Conservation (phyloP, 2,329 filamentous ascomycete genomes). For the Calonectria pauciramosa region DNA sequence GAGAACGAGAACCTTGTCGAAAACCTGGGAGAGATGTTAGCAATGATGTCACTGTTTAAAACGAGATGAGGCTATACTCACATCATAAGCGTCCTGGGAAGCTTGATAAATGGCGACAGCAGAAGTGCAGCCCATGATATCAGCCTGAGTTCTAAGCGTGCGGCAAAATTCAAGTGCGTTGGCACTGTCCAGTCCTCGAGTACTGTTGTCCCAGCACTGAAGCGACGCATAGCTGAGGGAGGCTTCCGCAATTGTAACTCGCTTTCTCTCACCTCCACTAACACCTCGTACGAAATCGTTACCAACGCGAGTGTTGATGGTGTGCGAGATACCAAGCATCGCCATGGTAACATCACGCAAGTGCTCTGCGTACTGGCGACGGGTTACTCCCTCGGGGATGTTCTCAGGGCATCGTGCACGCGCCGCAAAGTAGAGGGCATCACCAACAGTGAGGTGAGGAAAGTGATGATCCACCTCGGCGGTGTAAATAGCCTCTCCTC, state of each 20-base stretch:
- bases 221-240: slow-evolving; percentile 55
- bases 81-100: slow-evolving; percentile 51
- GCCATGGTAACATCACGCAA: slow-evolving; percentile 78
- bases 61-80: slow-evolving; percentile 10
- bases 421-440: slow-evolving; percentile 82
- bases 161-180: slow-evolving; percentile 76
- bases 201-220: slow-evolving; percentile 80
- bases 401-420: slow-evolving; percentile 73
- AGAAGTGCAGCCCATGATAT: slow-evolving; percentile 69
- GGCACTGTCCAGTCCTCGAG: slow-evolving; percentile 72
- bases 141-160: slow-evolving; percentile 70
- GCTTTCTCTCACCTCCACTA: slow-evolving; percentile 64
- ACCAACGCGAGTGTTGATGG: slow-evolving; percentile 75
- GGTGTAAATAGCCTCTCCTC: slow-evolving; percentile 86
- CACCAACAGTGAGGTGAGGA: slow-evolving; percentile 78
- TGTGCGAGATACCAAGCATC: slow-evolving; percentile 78
- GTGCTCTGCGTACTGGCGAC: slow-evolving; percentile 67
- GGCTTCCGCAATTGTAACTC: slow-evolving; percentile 54
- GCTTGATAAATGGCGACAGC: slow-evolving; percentile 76
- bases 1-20: slow-evolving; percentile 77
- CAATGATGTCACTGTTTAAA: slow-evolving; percentile 36
- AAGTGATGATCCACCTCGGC: slow-evolving; percentile 86
- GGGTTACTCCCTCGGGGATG: slow-evolving; percentile 68
- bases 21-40: slow-evolving; percentile 59
- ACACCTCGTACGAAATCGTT: slow-evolving; percentile 76